Conservation (phyloP, 768 basidiomycete species). For the Punctularia strigosozonata region DNA sequence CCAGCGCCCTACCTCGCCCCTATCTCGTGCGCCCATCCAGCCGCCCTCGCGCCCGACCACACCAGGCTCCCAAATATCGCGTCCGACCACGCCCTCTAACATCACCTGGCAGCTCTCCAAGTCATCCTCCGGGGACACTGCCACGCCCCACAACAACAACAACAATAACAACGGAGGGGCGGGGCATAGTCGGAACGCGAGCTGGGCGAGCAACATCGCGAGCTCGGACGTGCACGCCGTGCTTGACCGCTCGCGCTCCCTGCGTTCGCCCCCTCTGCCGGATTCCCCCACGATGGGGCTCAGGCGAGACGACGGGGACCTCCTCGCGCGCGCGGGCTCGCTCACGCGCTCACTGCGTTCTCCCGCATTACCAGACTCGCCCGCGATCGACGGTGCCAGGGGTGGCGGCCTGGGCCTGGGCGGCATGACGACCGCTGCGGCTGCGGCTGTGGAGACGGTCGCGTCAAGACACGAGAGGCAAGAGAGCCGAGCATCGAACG, state of each 20-base stretch:
- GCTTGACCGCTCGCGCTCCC: slow-evolving; percentile 23
- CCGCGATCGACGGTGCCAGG: slow-evolving; percentile 26
- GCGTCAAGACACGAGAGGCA: slow-evolving; percentile 18
- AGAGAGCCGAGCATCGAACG: slow-evolving; percentile 33
- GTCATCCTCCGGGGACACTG: slow-evolving; percentile 19
- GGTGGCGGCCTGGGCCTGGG: too few species aligned
- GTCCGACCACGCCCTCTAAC: slow-evolving; percentile 58
- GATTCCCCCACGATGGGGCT: slow-evolving; percentile 47
- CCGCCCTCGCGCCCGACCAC: slow-evolving; percentile 42
- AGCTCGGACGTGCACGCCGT: slow-evolving; percentile 10
- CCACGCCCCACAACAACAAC: slow-evolving; percentile 36
- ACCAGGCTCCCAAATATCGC: too few species aligned
- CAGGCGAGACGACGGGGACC: too few species aligned
- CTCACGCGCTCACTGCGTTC: slow-evolving; percentile 39
- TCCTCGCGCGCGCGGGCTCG: slow-evolving; percentile 26
- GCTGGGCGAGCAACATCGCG: slow-evolving; percentile 14
- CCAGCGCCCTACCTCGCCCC: slow-evolving; percentile 68
- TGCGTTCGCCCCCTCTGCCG: slow-evolving; percentile 45
- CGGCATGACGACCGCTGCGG: not conserved
- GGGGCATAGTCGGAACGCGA: slow-evolving; percentile 19
- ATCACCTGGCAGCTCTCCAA: slow-evolving; percentile 50
- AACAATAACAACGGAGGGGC: slow-evolving; percentile 36
- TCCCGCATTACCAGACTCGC: slow-evolving; percentile 50
- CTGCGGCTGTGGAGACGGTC: not conserved
- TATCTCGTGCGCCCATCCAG: slow-evolving; percentile 49